Percentiles rank a stretch among this genome's conserved stretches.
These are phyloP conservation scores for Hanseniaspora hatyaiensis DNA, from an alignment of 805 yeast species.

Conservation along the genomic window DNA sequence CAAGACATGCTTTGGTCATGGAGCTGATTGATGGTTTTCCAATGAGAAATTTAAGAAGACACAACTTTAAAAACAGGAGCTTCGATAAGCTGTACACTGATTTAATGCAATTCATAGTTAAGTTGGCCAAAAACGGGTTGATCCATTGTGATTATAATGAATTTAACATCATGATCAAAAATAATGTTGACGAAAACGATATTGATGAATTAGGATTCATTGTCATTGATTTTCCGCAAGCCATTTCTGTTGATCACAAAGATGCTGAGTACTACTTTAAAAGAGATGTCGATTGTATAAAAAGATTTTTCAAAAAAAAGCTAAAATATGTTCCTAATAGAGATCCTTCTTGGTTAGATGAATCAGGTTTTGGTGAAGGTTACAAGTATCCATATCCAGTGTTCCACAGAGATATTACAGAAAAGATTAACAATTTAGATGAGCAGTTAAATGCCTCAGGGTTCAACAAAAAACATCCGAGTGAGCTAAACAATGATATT, in stretches of 20 bases:
- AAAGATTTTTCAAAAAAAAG: slow-evolving; percentile 68
- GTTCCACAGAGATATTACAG: slow-evolving; percentile 59
- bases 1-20: slow-evolving; percentile 90
- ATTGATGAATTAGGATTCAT: slow-evolving; percentile 57
- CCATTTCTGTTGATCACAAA: slow-evolving; percentile 80
- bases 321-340: slow-evolving; percentile 58
- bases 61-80: slow-evolving; percentile 35
- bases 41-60: slow-evolving; percentile 70
- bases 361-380: slow-evolving; percentile 74
- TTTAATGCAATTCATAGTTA: slow-evolving; percentile 75
- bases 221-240: slow-evolving; percentile 96
- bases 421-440: slow-evolving; percentile 60
- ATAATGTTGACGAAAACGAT: slow-evolving; percentile 33
- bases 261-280: slow-evolving; percentile 83
- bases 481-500: slow-evolving; percentile 41
- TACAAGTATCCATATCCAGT: slow-evolving; percentile 65
- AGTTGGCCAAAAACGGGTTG: slow-evolving; percentile 74
- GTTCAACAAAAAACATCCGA: slow-evolving; percentile 43
- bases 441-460: slow-evolving; percentile 90
- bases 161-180: slow-evolving; percentile 78
- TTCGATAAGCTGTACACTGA: slow-evolving; percentile 66
- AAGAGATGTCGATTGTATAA: slow-evolving; percentile 85
- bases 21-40: slow-evolving; percentile 81
- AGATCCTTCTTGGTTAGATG: slow-evolving; percentile 62
- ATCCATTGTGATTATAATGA: slow-evolving; percentile 98